Evolutionary conservation across 2,329 filamentous ascomycete species (phyloP).

Genomic region (Aureobasidium sp.): DNA sequence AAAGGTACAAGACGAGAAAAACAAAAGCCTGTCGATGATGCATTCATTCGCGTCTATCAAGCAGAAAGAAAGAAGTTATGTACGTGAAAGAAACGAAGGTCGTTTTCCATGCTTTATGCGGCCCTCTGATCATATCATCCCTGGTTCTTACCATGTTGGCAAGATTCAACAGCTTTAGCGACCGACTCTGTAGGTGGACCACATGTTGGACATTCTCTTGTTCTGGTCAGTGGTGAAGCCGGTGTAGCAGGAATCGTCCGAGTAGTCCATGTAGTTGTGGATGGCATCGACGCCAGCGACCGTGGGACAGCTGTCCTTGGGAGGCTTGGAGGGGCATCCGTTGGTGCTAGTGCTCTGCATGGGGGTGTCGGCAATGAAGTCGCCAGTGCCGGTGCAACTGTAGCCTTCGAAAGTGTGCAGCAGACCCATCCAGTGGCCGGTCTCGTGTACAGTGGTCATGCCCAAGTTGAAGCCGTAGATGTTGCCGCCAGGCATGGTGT

Average conservation of each 20-base stretch:
- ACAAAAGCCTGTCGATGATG: neutral
- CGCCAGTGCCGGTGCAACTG: conserved; percentile 37
- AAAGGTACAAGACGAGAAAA: neutral
- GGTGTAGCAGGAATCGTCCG: conserved; percentile 48
- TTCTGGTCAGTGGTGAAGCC: conserved; percentile 46
- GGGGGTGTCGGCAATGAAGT: conserved; percentile 40
- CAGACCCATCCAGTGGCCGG: conserved; percentile 42
- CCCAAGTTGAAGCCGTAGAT: conserved; percentile 44
- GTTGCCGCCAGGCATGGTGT: conserved; percentile 48
- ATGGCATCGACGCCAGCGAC: conserved; percentile 44
- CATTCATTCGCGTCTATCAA: conserved; percentile 3
- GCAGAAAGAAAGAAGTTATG: neutral
- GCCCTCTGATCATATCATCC: no score
- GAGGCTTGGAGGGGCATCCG: conserved; percentile 44
- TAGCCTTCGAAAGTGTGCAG: conserved; percentile 43
- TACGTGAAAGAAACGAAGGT: neutral
- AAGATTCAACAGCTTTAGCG: conserved; percentile 19
- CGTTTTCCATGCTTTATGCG: neutral
- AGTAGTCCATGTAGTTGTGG: conserved; percentile 56
- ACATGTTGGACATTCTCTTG: conserved; percentile 46
- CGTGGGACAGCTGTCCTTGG: conserved; percentile 46
- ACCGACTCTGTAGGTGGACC: conserved; percentile 36
- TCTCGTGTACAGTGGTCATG: conserved; percentile 42
- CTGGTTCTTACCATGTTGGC: neutral
- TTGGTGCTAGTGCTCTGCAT: conserved; percentile 41